These are phyloP conservation scores for Chalaropsis thielavioides DNA, from an alignment of 2,329 filamentous ascomycete species.

Conservation along the genomic window DNA sequence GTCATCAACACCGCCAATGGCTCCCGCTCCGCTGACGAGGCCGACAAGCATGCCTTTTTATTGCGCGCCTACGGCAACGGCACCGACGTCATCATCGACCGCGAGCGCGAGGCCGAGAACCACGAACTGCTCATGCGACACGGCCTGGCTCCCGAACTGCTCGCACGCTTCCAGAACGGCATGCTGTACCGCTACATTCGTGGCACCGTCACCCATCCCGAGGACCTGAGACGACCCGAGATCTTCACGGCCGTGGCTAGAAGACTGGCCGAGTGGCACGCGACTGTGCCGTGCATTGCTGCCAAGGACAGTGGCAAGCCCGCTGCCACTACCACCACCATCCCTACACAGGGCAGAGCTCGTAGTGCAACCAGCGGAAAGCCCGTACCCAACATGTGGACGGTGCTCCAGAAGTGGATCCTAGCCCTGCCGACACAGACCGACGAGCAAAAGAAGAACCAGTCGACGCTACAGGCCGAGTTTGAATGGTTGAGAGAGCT, in stretches of 20 bases:
- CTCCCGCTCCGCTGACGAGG: slow-evolving; percentile 53
- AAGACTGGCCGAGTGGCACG: slow-evolving; percentile 87
- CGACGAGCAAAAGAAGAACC: slow-evolving; percentile 51
- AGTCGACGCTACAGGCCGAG: slow-evolving; percentile 57
- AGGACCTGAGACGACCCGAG: slow-evolving; percentile 59
- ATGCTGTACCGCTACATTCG: slow-evolving; percentile 86
- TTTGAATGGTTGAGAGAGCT: slow-evolving; percentile 53
- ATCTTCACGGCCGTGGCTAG: slow-evolving; percentile 75
- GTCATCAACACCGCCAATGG: slow-evolving; percentile 54
- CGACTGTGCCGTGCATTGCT: slow-evolving; percentile 44
- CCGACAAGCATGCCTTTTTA: slow-evolving; percentile 74
- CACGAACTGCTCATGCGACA: slow-evolving; percentile 78
- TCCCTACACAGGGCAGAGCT: slow-evolving; percentile 17
- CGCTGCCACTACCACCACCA: background rate
- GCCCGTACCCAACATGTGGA: slow-evolving; percentile 79
- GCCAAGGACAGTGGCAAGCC: slow-evolving; percentile 26
- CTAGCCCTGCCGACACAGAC: slow-evolving; percentile 63
- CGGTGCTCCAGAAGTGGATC: slow-evolving; percentile 93
- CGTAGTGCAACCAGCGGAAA: slow-evolving; percentile 45
- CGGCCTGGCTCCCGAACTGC: slow-evolving; percentile 68
- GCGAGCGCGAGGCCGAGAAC: slow-evolving; percentile 64
- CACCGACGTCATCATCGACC: slow-evolving; percentile 89
- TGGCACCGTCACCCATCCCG: slow-evolving; percentile 63
- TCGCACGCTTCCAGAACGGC: slow-evolving; percentile 89
- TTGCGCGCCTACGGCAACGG: slow-evolving; percentile 88